Percentiles rank a stretch among this genome's conserved stretches.
These are phyloP conservation scores for Vanilla planifolia DNA, from an alignment of 106 monocot genomes.

Conservation along the genomic window DNA sequence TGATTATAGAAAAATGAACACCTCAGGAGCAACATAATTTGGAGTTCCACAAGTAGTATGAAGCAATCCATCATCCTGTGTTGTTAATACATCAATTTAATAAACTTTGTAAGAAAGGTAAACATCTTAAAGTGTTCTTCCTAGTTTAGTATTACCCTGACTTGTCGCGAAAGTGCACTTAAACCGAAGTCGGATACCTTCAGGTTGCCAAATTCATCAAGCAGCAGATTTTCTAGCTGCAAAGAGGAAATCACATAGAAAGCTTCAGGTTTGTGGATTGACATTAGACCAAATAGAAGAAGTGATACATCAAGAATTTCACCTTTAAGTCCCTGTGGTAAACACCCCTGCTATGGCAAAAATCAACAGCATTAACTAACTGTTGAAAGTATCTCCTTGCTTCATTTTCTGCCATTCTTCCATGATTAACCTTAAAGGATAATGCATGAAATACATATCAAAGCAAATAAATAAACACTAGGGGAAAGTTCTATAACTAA, in stretches of 20 bases:
- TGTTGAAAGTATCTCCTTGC: constrained; percentile 82
- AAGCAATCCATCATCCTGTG: constrained; percentile 78
- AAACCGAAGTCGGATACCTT: constrained; percentile 95
- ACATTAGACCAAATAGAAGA: background rate
- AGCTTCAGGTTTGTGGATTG: background rate
- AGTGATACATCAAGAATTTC: background rate
- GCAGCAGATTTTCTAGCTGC: constrained; percentile 91
- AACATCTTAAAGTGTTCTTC: background rate
- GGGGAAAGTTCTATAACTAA: no score
- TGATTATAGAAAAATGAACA: constrained; percentile 10
- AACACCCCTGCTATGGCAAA: constrained; percentile 88
- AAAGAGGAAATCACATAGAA: constrained; percentile 6
- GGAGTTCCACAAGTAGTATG: constrained; percentile 89
- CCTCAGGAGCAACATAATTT: constrained; percentile 96
- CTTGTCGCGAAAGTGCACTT: constrained; percentile 78
- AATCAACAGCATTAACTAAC: constrained; percentile 86
- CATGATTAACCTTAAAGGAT: constrained; percentile 50
- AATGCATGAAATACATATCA: background rate
- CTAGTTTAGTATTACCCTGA: constrained; percentile 44
- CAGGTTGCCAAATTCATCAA: constrained; percentile 61
- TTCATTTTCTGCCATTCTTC: constrained; percentile 75
- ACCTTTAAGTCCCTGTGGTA: constrained; percentile 88
- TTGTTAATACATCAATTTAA: constrained; percentile 4
- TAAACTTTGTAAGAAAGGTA: background rate
- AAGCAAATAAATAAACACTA: no score